Base-by-base conservation (phyloP, 257 asterid species). In the Agastache rugosa region DNA sequence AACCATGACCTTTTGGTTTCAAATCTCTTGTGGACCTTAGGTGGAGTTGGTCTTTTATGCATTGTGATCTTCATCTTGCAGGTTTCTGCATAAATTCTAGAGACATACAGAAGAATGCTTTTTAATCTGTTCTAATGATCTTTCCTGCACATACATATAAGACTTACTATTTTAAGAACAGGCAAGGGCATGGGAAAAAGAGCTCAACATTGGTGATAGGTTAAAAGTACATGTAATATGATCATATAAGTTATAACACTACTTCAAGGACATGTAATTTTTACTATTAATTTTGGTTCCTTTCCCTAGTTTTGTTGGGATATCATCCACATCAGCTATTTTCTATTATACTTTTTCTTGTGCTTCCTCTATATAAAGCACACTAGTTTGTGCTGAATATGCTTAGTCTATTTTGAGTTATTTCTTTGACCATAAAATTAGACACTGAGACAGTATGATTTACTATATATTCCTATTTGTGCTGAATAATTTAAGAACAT, bases 11-110 rank as follows among this genome's bases (percentile, higher is more conserved):
- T 64, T 72, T 62, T 25, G 61, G 50, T 48, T 76, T 69, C 51
- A 22, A 54, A 60, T 74, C 69, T 63, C 31, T 12, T 59, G 66
- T 69, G 75, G 66, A 69, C 67, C 51, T 74, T 67, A 37, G 35
- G 59, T 37, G 51, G 62, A 58, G 42, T 25, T 54, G 29, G 65
- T 69, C 17, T 68, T 39, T 39, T 73, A 19, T 64, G 22, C 45
- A 39, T 35, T 67, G 51, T 47, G 15, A 47, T 72, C 51, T 58
- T 65, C 55, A 19, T 29, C 16, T 50, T 66, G 37, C 22, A 15
- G 14, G 51, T 45, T 67, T 68, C 41, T 73, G 74, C 54, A 50
- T 54, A 37, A 76, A 29, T 71, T 42, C 35, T 58, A 22, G 45
- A 35, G 60, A 54, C 69, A 47, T 48, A 39, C 12, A 37, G 3